phyloP scores from a whole-genome alignment of 2,329 filamentous ascomycete species.

The Albifimbria verrucaria region DNA sequence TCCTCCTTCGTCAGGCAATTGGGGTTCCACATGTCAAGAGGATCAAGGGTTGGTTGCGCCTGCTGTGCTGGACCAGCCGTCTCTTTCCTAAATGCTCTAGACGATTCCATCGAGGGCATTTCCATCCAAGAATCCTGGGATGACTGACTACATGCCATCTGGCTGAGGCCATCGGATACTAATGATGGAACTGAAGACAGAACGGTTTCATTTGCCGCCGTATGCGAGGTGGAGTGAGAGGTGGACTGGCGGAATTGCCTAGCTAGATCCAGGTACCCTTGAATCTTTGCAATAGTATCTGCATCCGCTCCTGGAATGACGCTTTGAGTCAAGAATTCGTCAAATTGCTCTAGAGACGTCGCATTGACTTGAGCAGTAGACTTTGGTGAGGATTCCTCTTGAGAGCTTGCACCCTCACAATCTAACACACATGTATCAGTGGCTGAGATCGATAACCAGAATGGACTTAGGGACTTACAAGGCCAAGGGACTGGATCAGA shows the following conservation, averaged over 20 bases:
- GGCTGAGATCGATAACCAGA: too few relatives aligned
- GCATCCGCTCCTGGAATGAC: neutral
- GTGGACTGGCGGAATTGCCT: neutral
- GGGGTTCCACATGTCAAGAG: too few relatives aligned
- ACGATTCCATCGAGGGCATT: neutral
- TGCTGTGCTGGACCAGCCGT: neutral
- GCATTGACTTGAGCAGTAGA: neutral
- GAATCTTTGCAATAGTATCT: neutral
- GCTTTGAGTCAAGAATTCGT: neutral
- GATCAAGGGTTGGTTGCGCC: too few relatives aligned
- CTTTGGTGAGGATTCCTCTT: neutral
- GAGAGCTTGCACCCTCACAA: neutral
- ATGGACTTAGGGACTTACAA: too few relatives aligned
- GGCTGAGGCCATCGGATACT: neutral
- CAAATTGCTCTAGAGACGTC: neutral
- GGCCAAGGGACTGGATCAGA: neutral
- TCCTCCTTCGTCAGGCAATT: neutral
- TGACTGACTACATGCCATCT: neutral
- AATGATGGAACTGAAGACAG: neutral
- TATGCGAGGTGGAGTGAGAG: neutral
- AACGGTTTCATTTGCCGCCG: neutral
- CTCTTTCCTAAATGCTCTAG: neutral
- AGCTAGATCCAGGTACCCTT: neutral
- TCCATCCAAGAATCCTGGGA: neutral
- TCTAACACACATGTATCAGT: too few relatives aligned